Evolutionary conservation across 2,329 filamentous ascomycete genomes (phyloP).

Genomic region (Stagonosporopsis rhizophila): DNA sequence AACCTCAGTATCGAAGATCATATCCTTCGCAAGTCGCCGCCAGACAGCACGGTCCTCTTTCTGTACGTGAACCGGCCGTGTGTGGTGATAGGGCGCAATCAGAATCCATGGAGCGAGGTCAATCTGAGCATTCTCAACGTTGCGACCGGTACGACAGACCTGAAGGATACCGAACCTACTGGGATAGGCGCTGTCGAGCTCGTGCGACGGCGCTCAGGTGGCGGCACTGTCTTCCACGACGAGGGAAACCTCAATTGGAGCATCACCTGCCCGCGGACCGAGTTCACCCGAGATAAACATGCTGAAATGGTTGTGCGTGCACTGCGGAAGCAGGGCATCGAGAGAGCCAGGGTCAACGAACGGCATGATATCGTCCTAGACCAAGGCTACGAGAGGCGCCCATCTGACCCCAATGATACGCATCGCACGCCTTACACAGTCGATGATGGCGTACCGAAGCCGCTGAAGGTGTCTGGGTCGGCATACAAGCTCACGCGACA

Average conservation of each 20-base stretch:
- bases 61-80: constrained; percentile 88
- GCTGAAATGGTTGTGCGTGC: constrained; percentile 93
- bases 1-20: constrained; percentile 96
- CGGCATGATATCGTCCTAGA: constrained; percentile 92
- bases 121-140: constrained; percentile 70
- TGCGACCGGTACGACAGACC: constrained; percentile 31
- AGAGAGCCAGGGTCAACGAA: constrained; percentile 77
- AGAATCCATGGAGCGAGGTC: constrained; percentile 96
- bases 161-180: constrained; percentile 46
- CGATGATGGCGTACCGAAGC: constrained; percentile 38
- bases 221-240: constrained; percentile 95
- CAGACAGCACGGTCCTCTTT: constrained; percentile 79
- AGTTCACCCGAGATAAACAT: constrained; percentile 85
- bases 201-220: constrained; percentile 84
- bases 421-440: constrained; percentile 55
- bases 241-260: constrained; percentile 92
- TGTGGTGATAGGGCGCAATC: constrained; percentile 91
- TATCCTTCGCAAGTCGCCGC: constrained; percentile 76
- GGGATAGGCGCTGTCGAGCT: constrained; percentile 61
- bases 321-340: constrained; percentile 66
- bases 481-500: constrained; percentile 89
- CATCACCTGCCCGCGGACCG: constrained; percentile 79
- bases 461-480: constrained; percentile 85
- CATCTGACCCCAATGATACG: constrained; percentile 48
- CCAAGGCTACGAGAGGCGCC: constrained; percentile 45